Base-by-base conservation (phyloP, 371 early-diverging fungal genomes). In the Phascolomyces articulosus region DNA sequence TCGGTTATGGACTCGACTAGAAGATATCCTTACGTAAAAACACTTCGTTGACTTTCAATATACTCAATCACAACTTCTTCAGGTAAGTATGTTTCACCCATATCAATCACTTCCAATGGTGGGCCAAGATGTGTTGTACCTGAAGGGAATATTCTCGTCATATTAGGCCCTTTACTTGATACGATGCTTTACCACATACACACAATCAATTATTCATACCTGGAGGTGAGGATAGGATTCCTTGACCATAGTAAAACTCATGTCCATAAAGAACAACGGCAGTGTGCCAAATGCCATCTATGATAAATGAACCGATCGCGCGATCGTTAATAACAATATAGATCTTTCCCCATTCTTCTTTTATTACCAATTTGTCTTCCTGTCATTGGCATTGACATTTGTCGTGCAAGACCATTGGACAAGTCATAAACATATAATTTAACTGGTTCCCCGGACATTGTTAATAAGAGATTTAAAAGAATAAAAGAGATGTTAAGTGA, bases 271-370 rank as follows among this genome's bases (percentile, higher is more conserved):
- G 87, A 27, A 96, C 95, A 4, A 98, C 91, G 0, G 95, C 88
- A 1, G 97, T 98, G 74, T 98, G 98, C 88, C 91, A 93, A 59
- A 93, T 90, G 58, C 89, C 94, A 58, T 92, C 92, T 78, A 83
- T 24, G 44, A 34, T 9, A 34, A 34, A 34, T 9, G n/a, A n/a
- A n/a, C n/a, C n/a, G n/a, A n/a, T n/a, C n/a, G n/a, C n/a, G n/a
- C n/a, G n/a, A n/a, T n/a, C 0, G 11, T 34, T 34, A 34, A 11
- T 34, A 34, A 48, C 51, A 24, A 24, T 1, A 11, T 51, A 23
- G 61, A 23, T 51, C 9, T 34, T 34, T 24, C 51, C n/a, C 16
- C 44, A 13, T 2, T 47, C 21, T 23, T 29, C 18, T 55, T 15
- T 10, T 31, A 18, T 16, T 83, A 86, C 86, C 87, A 40, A 87